Evolutionary conservation across 768 basidiomycete species (phyloP), one percentile per base, ranked within the genome.

Genomic region (Calocera cornea): DNA sequence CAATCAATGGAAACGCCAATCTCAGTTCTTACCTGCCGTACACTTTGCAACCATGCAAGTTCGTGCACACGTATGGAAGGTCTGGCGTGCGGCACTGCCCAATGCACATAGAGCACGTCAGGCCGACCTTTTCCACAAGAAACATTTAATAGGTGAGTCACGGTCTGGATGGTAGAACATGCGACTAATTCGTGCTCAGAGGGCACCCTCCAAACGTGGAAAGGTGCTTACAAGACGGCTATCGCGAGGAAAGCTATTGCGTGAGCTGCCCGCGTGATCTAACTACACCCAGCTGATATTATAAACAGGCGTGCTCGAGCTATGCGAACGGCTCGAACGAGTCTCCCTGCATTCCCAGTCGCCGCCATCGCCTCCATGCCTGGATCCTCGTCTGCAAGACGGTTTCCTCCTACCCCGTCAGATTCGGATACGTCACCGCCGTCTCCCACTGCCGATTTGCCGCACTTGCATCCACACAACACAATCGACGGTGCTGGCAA

Each of bases 181-280:
- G 47, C 41, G 44, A 31, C 41, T 66, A 11, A 24, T 40, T 36
- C 64, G 49, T 10, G 34, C 72, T 65, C 72, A 90, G 86, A 79
- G 67, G 81, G 76, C 70, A 80, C 74, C 47, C 80, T 91, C 60
- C 80, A 81, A 49, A 84, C 79, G 68, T 94, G 92, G 92, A 71
- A 80, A n/a, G 83, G 86, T 73, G 79, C 79, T 16, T 84, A 89
- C 70, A 82, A 83, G 72, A 85, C 84, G 19, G 90, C 87, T 73
- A 80, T 86, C 44, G 86, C 87, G 41, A 80, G 87, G 44, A 90
- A 89, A 75, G 89, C 91, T 65, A 86, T 91, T 63, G 89, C 88
- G 91, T 93, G 75, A 80, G 90, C 85, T 65, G 66, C 70, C 66
- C 38, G 54, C 54, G 24, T 5, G 10, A 60, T 31, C 14, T 27